These are phyloP conservation scores for Globisporangium irregulare DNA, from an alignment of 352 stramenopile genomes.

Conservation along the genomic window DNA sequence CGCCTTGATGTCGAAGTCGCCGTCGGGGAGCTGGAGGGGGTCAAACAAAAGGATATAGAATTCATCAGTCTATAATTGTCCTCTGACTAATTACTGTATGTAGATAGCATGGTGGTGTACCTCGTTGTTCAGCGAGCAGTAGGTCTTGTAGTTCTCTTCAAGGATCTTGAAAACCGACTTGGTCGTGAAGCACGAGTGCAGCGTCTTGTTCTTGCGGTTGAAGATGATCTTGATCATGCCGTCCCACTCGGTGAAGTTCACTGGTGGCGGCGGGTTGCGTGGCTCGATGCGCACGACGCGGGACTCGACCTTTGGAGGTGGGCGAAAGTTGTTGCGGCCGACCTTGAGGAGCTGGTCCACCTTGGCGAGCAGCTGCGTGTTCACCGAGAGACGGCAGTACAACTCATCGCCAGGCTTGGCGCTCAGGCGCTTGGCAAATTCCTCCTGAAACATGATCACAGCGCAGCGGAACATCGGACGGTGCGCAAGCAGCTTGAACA, in stretches of 20 bases:
- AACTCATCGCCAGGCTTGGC: slow-evolving; percentile 95
- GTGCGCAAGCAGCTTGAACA: slow-evolving; percentile 99
- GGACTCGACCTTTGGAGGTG: slow-evolving; percentile 96
- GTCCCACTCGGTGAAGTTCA: slow-evolving; percentile 99
- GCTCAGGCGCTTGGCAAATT: slow-evolving; percentile 98
- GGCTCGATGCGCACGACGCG: slow-evolving; percentile 97
- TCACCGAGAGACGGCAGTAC: slow-evolving; percentile 98
- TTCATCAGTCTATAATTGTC: background rate
- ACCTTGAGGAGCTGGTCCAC: slow-evolving; percentile 98
- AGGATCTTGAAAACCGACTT: slow-evolving; percentile 96
- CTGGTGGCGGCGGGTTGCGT: slow-evolving; percentile 96
- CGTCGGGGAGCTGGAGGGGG: slow-evolving; percentile 49
- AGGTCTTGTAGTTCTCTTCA: slow-evolving; percentile 96
- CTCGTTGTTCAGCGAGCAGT: slow-evolving; percentile 90
- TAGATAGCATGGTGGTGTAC: slow-evolving; percentile 18
- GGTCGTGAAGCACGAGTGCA: slow-evolving; percentile 95
- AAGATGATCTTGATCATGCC: slow-evolving; percentile 99
- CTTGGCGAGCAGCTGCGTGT: slow-evolving; percentile 98
- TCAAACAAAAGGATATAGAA: slow-evolving; percentile 3
- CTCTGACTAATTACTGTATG: too few relatives aligned
- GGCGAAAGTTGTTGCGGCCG: slow-evolving; percentile 99
- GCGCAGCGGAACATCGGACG: slow-evolving; percentile 98
- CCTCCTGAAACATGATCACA: slow-evolving; percentile 99
- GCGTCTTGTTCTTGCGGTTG: slow-evolving; percentile 99
- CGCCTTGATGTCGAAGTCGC: slow-evolving; percentile 87